phyloP scores from a whole-genome alignment of 2,329 filamentous ascomycete species.

The Microsporum ferrugineum region DNA sequence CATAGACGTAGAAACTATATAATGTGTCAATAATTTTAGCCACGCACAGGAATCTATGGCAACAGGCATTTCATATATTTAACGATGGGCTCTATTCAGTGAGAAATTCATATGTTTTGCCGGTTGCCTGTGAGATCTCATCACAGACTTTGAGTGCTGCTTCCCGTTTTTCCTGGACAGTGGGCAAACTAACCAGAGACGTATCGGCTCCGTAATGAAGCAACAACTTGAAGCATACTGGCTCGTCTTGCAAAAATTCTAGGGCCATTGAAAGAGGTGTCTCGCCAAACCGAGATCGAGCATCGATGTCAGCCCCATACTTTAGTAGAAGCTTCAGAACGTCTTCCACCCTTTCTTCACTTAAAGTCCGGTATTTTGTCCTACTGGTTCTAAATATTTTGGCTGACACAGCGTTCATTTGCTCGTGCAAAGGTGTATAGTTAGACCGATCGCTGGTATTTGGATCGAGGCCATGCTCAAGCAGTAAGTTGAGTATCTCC shows the following conservation, averaged over 20 bases:
- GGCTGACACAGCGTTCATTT: background rate
- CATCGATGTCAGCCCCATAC: slow-evolving; percentile 3
- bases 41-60: too few species aligned
- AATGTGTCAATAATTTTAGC: too few species aligned
- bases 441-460: background rate
- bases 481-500: background rate
- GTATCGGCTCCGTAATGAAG: slow-evolving; percentile 1
- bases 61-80: too few species aligned
- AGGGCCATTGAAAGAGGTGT: background rate
- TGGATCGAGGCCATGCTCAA: background rate
- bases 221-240: background rate
- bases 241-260: background rate
- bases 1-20: too few species aligned
- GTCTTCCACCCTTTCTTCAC: background rate
- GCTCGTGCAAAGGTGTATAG: background rate
- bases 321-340: background rate
- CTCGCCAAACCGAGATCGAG: background rate
- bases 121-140: background rate
- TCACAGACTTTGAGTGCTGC: background rate
- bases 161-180: background rate
- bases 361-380: background rate
- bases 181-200: background rate
- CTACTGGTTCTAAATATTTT: background rate
- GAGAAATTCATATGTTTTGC: background rate
- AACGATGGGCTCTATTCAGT: background rate